Percentiles rank a stretch among this genome's conserved stretches.
Conservation (phyloP, 75 land plant species). For the Larix kaempferi region DNA sequence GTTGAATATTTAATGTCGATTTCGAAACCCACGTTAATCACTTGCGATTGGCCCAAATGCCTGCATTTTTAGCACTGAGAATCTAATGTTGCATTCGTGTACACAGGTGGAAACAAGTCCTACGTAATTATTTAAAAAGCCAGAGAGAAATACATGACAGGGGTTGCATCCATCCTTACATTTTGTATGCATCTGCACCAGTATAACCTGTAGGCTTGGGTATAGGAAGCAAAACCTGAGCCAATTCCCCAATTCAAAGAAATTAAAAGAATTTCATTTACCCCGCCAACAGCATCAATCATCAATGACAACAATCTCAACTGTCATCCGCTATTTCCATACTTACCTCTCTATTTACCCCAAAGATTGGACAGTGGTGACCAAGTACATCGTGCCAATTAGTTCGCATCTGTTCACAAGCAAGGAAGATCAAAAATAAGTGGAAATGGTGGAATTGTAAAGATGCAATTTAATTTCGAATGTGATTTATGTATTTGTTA, state of each 20-base stretch:
- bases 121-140: too few species aligned
- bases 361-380: constrained; percentile 91
- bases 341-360: constrained; percentile 87
- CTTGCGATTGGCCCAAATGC: too few species aligned
- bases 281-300: constrained; percentile 3
- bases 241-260: constrained; percentile 9
- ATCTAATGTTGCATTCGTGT: too few species aligned
- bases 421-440: constrained; percentile 1
- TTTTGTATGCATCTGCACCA: constrained; percentile 88
- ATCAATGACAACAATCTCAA: background rate
- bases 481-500: too few species aligned
- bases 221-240: constrained; percentile 83
- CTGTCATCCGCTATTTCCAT: background rate
- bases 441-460: too few species aligned
- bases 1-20: too few species aligned
- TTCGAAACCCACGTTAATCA: too few species aligned
- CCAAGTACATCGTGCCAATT: constrained; percentile 88
- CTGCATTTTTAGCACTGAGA: too few species aligned
- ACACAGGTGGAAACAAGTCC: too few species aligned
- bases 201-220: constrained; percentile 83
- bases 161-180: constrained; percentile 41
- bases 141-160: too few species aligned
- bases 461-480: too few species aligned
- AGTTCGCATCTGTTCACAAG: constrained; percentile 63
- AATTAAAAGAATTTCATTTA: background rate